Conservation (phyloP, 2,329 filamentous ascomycete species). For the Coleophoma cylindrospora region DNA sequence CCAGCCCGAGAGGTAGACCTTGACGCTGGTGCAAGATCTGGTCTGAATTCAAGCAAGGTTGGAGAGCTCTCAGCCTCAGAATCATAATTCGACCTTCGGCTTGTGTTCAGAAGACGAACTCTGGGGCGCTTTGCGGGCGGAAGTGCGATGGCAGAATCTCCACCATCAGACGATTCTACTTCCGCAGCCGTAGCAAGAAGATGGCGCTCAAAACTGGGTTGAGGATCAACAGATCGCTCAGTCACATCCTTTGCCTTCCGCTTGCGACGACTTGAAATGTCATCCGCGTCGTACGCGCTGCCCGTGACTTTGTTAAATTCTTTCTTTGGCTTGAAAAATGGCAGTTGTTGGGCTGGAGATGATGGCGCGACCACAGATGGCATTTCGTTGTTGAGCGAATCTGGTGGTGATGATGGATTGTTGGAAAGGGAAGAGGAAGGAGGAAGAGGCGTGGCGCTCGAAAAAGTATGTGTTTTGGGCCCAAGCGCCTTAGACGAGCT, state of each 20-base stretch:
- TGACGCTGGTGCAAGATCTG: constrained; percentile 36
- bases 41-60: constrained; percentile 41
- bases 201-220: constrained; percentile 22
- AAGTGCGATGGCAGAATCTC: constrained; percentile 13
- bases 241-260: constrained; percentile 16
- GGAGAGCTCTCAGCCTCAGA: constrained; percentile 49
- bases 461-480: constrained; percentile 23
- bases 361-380: constrained; percentile 7
- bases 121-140: constrained; percentile 10
- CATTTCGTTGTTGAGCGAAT: constrained; percentile 1
- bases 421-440: constrained; percentile 10
- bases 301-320: constrained; percentile 6
- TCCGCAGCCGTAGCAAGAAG: constrained; percentile 6
- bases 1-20: constrained; percentile 51
- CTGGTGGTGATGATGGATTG: neutral
- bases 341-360: constrained; percentile 3
- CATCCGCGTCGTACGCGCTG: constrained; percentile 13
- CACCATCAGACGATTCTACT: constrained; percentile 17
- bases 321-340: constrained; percentile 14
- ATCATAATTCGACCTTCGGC: constrained; percentile 37
- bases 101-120: constrained; percentile 19
- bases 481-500: constrained; percentile 11
- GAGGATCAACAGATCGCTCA: constrained; percentile 6
- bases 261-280: constrained; percentile 15
- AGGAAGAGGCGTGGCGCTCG: constrained; percentile 10